A percentile compares a stretch with the other conserved stretches of the same genome.
Conservation (phyloP, 2,329 filamentous ascomycete genomes). For the Fusarium dlaminii region DNA sequence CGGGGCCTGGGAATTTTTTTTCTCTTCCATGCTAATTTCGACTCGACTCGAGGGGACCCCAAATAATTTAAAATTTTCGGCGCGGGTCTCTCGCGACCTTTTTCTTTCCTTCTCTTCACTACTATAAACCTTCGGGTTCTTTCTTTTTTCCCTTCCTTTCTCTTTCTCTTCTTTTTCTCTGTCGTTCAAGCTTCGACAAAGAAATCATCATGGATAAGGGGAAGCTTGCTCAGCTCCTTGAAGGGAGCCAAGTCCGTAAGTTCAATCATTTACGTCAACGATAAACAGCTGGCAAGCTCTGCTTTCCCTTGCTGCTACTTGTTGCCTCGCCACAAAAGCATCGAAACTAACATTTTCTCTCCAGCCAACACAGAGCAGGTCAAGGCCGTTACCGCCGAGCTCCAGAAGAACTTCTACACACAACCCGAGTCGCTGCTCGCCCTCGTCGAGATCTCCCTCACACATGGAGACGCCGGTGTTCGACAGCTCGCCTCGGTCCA, state of each 20-base stretch:
- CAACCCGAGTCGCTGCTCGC: slow-evolving; percentile 84
- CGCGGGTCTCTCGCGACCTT: slow-evolving; percentile 32
- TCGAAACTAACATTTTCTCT: slow-evolving; percentile 30
- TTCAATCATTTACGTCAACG: slow-evolving; percentile 40
- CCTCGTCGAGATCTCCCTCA: slow-evolving; percentile 88
- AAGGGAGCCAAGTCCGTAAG: slow-evolving; percentile 88
- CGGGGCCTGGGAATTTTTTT: slow-evolving; percentile 37
- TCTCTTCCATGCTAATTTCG: slow-evolving; percentile 24
- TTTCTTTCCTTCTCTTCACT: slow-evolving; percentile 23
- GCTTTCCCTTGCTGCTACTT: slow-evolving; percentile 1
- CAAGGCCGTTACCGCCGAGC: slow-evolving; percentile 87
- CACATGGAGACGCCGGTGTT: slow-evolving; percentile 75
- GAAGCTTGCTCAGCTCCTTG: slow-evolving; percentile 85
- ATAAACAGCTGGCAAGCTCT: not conserved
- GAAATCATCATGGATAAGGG: slow-evolving; percentile 60
- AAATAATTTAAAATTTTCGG: slow-evolving; percentile 37
- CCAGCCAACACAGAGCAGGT: slow-evolving; percentile 87
- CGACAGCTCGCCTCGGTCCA: slow-evolving; percentile 94
- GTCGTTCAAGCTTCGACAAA: slow-evolving; percentile 37
- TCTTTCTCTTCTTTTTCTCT: slow-evolving; percentile 30
- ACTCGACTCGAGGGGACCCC: slow-evolving; percentile 25
- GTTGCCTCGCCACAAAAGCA: not conserved
- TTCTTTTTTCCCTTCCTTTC: slow-evolving; percentile 14
- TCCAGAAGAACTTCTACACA: slow-evolving; percentile 94
- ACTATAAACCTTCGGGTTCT: slow-evolving; percentile 35